Percentiles rank a stretch among this genome's conserved stretches.
Evolutionary conservation across 768 basidiomycete species (phyloP).

Genomic region (Russula sp.): DNA sequence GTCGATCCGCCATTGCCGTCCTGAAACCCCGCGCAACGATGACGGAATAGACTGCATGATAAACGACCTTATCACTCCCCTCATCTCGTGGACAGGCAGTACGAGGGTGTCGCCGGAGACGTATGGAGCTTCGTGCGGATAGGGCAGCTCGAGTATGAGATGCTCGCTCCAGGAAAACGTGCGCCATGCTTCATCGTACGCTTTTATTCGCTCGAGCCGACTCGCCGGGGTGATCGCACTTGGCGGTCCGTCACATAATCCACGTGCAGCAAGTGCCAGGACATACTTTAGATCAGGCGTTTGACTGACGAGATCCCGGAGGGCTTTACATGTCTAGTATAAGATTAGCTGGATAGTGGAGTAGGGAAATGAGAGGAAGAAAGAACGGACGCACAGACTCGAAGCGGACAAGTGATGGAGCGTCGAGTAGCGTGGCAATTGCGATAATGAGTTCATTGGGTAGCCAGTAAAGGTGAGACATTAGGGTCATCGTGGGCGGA

Average conservation of each 20-base stretch:
- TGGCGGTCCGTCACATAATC: slow-evolving; percentile 13
- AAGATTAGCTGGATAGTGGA: background rate
- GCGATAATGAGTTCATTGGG: slow-evolving; percentile 1
- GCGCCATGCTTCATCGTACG: slow-evolving; percentile 15
- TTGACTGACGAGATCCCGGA: background rate
- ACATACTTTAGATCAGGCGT: background rate
- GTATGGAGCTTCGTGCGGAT: background rate
- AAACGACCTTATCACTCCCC: background rate
- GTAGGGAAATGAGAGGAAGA: background rate
- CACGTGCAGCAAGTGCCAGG: slow-evolving; percentile 4
- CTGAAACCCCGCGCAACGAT: background rate
- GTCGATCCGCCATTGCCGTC: slow-evolving; percentile 6
- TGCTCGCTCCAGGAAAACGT: slow-evolving; percentile 4
- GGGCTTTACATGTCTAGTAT: slow-evolving; percentile 1
- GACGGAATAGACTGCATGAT: slow-evolving; percentile 10
- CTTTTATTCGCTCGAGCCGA: background rate
- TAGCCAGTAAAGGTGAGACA: background rate
- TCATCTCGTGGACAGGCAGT: background rate
- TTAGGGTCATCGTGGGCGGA: background rate
- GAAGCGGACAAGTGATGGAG: background rate
- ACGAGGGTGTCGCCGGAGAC: slow-evolving; percentile 7
- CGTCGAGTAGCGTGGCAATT: background rate
- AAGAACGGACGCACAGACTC: background rate
- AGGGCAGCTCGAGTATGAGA: slow-evolving; percentile 1
- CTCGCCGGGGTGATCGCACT: background rate